Conservation (phyloP, 1,284 basidiomycete genomes). For the Acaromyces ingoldii region DNA sequence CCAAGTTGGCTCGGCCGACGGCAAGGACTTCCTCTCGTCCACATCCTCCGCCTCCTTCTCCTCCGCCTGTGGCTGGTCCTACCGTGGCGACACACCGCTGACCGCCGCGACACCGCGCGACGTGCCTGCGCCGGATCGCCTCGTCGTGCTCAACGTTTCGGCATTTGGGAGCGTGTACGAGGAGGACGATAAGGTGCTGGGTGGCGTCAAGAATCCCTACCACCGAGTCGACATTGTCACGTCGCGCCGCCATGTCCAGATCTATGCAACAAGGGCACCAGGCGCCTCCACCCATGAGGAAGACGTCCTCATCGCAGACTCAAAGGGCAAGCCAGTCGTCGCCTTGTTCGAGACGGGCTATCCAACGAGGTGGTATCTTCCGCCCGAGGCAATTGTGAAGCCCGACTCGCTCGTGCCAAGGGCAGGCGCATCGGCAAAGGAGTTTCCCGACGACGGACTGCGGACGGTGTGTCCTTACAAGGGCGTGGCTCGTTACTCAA, state of each 20-base stretch:
- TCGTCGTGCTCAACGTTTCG: not conserved
- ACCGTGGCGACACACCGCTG: not conserved
- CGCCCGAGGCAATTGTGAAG: not conserved
- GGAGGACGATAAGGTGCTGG: constrained; percentile 3
- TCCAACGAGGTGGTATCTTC: constrained; percentile 3
- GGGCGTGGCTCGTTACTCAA: not conserved
- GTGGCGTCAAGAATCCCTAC: constrained; percentile 2
- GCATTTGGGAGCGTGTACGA: not conserved
- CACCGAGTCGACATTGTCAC: not conserved
- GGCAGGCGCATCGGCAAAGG: not conserved
- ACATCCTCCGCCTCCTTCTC: constrained; percentile 21
- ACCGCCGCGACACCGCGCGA: not conserved
- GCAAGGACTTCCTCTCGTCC: constrained; percentile 11
- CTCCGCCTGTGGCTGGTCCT: no score
- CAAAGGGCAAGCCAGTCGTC: not conserved
- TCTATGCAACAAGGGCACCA: not conserved
- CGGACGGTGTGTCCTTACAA: constrained; percentile 2
- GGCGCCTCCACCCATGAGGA: no score
- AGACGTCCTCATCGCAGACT: not conserved
- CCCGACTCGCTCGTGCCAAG: not conserved
- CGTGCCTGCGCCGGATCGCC: not conserved
- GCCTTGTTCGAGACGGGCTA: not conserved
- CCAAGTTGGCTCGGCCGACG: not conserved
- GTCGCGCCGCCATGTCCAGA: not conserved
- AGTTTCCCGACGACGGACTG: not conserved